A percentile compares a stretch with the other conserved stretches of the same genome.
Conservation (phyloP, 1,284 basidiomycete species). For the Sparassis latifolia region DNA sequence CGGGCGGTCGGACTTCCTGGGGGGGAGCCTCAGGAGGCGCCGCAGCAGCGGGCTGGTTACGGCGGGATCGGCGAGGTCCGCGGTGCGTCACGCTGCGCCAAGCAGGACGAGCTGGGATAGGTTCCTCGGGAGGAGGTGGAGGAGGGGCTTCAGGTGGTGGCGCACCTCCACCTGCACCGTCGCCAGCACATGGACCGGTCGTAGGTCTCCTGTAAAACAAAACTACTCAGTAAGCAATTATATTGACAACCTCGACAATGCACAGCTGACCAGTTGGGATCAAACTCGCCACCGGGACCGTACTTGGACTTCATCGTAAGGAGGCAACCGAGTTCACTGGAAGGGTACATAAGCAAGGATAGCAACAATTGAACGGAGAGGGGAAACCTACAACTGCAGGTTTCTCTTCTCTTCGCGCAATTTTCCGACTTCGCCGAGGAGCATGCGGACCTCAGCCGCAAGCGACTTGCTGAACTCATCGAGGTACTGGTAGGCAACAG, state of each 20-base stretch:
- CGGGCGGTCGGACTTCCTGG: slow-evolving; percentile 14
- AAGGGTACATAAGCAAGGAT: background rate
- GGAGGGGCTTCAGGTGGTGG: slow-evolving; percentile 18
- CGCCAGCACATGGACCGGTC: slow-evolving; percentile 19
- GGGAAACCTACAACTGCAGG: slow-evolving; percentile 59
- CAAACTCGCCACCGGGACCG: slow-evolving; percentile 69
- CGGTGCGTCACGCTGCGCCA: slow-evolving; percentile 6
- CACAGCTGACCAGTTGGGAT: slow-evolving; percentile 54
- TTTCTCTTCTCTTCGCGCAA: slow-evolving; percentile 66
- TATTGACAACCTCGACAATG: background rate
- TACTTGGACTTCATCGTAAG: slow-evolving; percentile 64
- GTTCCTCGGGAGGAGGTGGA: slow-evolving; percentile 13
- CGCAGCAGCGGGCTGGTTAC: slow-evolving; percentile 6
- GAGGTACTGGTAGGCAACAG: slow-evolving; percentile 42
- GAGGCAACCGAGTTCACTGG: slow-evolving; percentile 63
- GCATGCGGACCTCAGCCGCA: slow-evolving; percentile 71
- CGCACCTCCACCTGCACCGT: slow-evolving; percentile 1
- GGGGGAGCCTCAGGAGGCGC: slow-evolving; percentile 19
- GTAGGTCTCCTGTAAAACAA: slow-evolving; percentile 38
- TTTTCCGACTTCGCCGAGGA: slow-evolving; percentile 71
- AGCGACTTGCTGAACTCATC: slow-evolving; percentile 77
- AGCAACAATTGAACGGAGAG: background rate
- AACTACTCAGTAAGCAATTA: slow-evolving; percentile 4
- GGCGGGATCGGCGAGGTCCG: slow-evolving; percentile 1
- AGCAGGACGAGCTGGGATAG: slow-evolving; percentile 5